Evolutionary conservation across 768 basidiomycete genomes (phyloP), one percentile per base, ranked within the genome.

Genomic region (Rhizopogon salebrosus): DNA sequence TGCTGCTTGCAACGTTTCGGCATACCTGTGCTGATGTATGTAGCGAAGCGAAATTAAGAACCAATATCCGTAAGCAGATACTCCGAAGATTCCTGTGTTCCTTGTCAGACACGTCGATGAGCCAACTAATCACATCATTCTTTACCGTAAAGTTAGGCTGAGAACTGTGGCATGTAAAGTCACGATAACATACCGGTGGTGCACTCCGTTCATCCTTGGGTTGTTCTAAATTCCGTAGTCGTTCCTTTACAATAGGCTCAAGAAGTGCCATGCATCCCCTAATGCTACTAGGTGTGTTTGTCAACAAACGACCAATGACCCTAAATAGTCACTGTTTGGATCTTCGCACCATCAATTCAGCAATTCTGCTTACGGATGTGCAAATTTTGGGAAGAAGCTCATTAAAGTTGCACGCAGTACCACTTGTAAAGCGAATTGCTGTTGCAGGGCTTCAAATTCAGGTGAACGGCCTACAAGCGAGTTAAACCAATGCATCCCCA

Each of bases 111-210:
- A 66, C 66, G 9, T 67, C 67, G 57, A 76, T 64, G n/a, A 76
- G 59, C 76, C 73, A 75, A 29, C 65, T 66, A 11, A 76, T 63
- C 59, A 74, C 42, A 55, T 76, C 75, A 40, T 71, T 68, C 72
- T 73, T 42, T 18, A 31, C 3, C 26, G 11, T 37, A 45, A 24
- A 41, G 45, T 48, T 31, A 35, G 29, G 4, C 50, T 41, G 49
- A 27, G 6, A 24, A 45, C 29, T 18, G 41, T 39, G 49, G 29
- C 48, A 54, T 41, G 13, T 36, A 20, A 14, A 54, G 31, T 35
- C 36, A 46, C 23, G 31, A 14, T 46, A 23, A 58, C 65, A 9
- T 43, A 72, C 73, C 34, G 75, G 74, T 53, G 70, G 66, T 36
- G 57, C 64, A 6, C 55, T 23, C 56, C 58, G 68, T 29, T 67